Evolutionary conservation across 345 rosid genomes (phyloP).

Genomic region (Boechera divaricarpa): DNA sequence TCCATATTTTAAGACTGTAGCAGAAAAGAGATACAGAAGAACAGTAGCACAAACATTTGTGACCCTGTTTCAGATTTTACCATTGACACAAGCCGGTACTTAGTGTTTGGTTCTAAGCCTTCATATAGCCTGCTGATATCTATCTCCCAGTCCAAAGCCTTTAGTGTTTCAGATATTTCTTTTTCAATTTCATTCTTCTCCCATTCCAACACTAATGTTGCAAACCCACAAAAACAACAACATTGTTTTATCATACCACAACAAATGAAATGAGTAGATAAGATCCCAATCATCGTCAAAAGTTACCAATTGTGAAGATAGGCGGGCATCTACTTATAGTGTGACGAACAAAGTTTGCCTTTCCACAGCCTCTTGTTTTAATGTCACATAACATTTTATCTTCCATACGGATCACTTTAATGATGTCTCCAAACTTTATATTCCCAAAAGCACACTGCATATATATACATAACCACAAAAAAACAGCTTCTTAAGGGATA

Average conservation of each 20-base stretch:
- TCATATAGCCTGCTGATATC: conserved; percentile 11
- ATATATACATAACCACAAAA: background rate
- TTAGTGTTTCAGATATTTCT: conserved; percentile 10
- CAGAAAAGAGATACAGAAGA: background rate
- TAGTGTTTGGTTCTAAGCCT: conserved; percentile 9
- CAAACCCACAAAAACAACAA: conserved; percentile 10
- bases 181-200: conserved; percentile 13
- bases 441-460: conserved; percentile 23
- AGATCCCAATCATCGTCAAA: background rate
- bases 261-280: background rate
- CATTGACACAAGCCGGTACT: conserved; percentile 16
- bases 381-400: background rate
- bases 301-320: conserved; percentile 28
- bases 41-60: background rate
- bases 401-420: conserved; percentile 19
- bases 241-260: background rate
- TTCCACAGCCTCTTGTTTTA: conserved; percentile 29
- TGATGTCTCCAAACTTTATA: conserved; percentile 17
- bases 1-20: background rate
- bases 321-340: conserved; percentile 17
- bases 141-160: conserved; percentile 7
- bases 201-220: conserved; percentile 12
- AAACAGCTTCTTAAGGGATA: background rate
- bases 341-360: conserved; percentile 12
- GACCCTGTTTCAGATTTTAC: conserved; percentile 16